phyloP scores from a whole-genome alignment of 2,329 filamentous ascomycete species.

The Calonectria crousiana region DNA sequence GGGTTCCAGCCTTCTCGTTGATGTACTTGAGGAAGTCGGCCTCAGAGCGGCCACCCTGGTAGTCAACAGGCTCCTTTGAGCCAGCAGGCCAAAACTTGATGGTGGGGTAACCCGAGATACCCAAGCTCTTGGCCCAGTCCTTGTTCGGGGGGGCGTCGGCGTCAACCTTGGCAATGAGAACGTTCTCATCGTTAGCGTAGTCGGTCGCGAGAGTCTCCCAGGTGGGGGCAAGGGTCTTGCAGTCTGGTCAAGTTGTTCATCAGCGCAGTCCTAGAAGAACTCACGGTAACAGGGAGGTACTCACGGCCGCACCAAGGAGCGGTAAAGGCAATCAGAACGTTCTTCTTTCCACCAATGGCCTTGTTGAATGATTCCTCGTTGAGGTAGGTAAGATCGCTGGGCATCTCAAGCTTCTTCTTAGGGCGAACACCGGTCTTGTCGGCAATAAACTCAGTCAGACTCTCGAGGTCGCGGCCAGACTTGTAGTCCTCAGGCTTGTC shows the following conservation, averaged over 20 bases:
- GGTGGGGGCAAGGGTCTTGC: slow-evolving; percentile 90
- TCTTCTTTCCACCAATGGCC: slow-evolving; percentile 84
- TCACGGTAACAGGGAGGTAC: slow-evolving; percentile 54
- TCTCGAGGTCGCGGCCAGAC: slow-evolving; percentile 88
- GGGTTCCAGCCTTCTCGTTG: slow-evolving; percentile 90
- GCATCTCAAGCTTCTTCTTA: slow-evolving; percentile 79
- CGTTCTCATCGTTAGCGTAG: slow-evolving; percentile 81
- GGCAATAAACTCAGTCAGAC: slow-evolving; percentile 81
- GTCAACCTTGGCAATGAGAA: slow-evolving; percentile 95
- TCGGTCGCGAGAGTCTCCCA: slow-evolving; percentile 90
- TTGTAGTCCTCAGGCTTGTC: slow-evolving; percentile 87
- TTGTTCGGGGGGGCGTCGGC: slow-evolving; percentile 91
- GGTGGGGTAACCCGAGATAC: slow-evolving; percentile 89
- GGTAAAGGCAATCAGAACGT: slow-evolving; percentile 96
- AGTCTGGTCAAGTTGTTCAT: slow-evolving; percentile 71
- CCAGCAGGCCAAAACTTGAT: slow-evolving; percentile 98
- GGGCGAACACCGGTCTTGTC: slow-evolving; percentile 89
- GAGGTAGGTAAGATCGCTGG: slow-evolving; percentile 83
- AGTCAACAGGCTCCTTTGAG: slow-evolving; percentile 77
- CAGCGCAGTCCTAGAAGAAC: slow-evolving; percentile 15
- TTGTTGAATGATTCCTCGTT: slow-evolving; percentile 83
- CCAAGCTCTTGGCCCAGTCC: slow-evolving; percentile 79
- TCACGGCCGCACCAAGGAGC: slow-evolving; percentile 98
- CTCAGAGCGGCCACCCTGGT: slow-evolving; percentile 83
- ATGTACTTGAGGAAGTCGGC: slow-evolving; percentile 82